Base-by-base conservation (phyloP, 2,329 filamentous ascomycete species). In the Ceratocystis destructans region DNA sequence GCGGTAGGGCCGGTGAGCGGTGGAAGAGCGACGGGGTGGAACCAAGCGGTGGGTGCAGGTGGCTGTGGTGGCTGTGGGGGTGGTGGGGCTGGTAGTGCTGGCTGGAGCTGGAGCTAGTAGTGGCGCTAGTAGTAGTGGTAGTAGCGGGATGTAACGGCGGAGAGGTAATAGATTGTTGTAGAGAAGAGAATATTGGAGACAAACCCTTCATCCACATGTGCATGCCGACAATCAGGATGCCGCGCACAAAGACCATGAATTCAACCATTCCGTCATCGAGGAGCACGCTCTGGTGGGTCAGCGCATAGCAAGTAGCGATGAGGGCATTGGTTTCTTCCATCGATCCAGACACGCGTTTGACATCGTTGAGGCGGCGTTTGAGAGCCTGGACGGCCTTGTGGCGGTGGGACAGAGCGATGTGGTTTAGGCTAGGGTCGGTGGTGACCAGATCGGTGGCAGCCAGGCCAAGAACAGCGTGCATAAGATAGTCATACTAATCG, bases 391-490 rank as follows among this genome's bases (percentile, higher is more conserved):
- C 83, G 5, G 87, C 85, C 67, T 86, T 82, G 64, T 87, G 76
- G 22, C 86, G 83, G 72, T 89, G 86, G 45, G 77, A 77, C 75
- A 88, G 82, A 53, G 86, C 85, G 37, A 81, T 79, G 15, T 80
- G 76, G 15, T 80, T 73, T 20, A 88, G 79, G 68, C 78, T 78
- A 1, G 78, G 72, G 67, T 82, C 82, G 0, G 76, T 73, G 3
- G 75, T 74, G 70, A 81, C 79, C 3, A 89, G 78, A 69, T 88
- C 83, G 0, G 86, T 88, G 41, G 87, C 87, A 1, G 86, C 79
- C 68, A 87, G 79, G 12, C 85, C 85, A 0, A 88, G 79, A 63
- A 89, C 85, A 3, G 86, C 84, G 72, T 89, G 86, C 82, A 89
- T 87, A 8, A 88, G 78, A 68, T 84, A 87, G 66, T 86, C 83